Conservation (phyloP, 2,329 filamentous ascomycete species). For the Berkeleyomyces basicola region DNA sequence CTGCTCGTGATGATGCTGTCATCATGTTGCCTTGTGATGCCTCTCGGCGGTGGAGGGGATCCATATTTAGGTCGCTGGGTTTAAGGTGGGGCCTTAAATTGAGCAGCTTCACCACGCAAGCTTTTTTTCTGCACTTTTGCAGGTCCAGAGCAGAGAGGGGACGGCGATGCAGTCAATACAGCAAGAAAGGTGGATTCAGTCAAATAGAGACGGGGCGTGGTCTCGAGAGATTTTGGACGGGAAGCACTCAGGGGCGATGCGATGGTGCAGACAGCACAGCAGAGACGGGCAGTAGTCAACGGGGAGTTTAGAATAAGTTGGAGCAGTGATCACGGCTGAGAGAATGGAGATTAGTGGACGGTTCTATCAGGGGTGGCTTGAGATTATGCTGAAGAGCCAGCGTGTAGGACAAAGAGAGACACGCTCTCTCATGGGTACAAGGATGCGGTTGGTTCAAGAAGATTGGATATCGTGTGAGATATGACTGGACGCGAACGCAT, state of each 20-base stretch:
- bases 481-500: not conserved
- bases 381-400: not conserved
- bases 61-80: constrained; percentile 9
- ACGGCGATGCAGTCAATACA: not conserved
- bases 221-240: not conserved
- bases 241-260: not conserved
- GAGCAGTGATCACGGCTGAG: no score
- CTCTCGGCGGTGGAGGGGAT: constrained; percentile 2
- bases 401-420: not conserved
- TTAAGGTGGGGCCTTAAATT: not conserved
- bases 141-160: not conserved
- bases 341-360: not conserved
- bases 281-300: not conserved
- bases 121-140: not conserved
- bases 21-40: constrained; percentile 3
- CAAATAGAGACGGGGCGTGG: not conserved
- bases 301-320: not conserved
- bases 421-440: not conserved
- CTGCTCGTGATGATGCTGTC: constrained; percentile 4
- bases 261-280: not conserved
- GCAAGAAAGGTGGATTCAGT: not conserved
- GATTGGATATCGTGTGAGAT: no score
- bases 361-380: not conserved
- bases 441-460: not conserved
- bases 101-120: not conserved